Evolutionary conservation across 768 basidiomycete species (phyloP), one percentile per base, ranked within the genome.

Genomic region (Naganishia onofrii): DNA sequence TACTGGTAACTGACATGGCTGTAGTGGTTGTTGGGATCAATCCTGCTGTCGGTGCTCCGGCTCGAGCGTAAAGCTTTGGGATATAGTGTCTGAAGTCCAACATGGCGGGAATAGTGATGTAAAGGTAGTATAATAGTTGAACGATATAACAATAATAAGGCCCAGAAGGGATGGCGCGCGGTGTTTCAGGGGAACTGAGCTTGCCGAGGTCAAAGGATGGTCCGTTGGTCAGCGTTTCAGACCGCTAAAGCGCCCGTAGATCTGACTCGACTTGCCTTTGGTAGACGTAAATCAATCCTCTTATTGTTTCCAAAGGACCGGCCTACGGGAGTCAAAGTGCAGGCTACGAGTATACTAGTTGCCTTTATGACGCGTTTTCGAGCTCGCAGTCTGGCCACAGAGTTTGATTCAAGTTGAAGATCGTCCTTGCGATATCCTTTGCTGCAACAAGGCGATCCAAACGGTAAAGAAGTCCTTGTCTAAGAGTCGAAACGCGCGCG

Each of bases 11-110:
- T n/a, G 60, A 42, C 60, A 63, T 63, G 60, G n/a, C 13, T 23
- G 23, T 46, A 8, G 21, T 46, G 42, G 48, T 51, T 23, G 23
- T 46, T 10, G 4, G 60, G 7, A 63, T 29, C 36, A 63, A 42
- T 44, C 60, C 60, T 44, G 60, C 23, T 9, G 60, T 63, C 21
- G 60, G 60, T 63, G 60, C 60, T 44, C 60, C 57, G 57, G 57
- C 57, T 34, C 57, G 57, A 58, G 57, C 57, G 57, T 23, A 21
- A 31, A 56, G 54, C 28, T 56, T 29, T 19, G 28, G 54, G 57
- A 58, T 58, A 58, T 36, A 36, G 34, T 4, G 57, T 23, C 31
- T 58, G 21, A 32, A 4, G 34, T 38, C 34, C 36, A 36, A 32
- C 57, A 58, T 58, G 57, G 31, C 36, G 31, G 32, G n/a, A 58